phyloP scores from a whole-genome alignment of 345 rosid species.

The Linum tenue region DNA sequence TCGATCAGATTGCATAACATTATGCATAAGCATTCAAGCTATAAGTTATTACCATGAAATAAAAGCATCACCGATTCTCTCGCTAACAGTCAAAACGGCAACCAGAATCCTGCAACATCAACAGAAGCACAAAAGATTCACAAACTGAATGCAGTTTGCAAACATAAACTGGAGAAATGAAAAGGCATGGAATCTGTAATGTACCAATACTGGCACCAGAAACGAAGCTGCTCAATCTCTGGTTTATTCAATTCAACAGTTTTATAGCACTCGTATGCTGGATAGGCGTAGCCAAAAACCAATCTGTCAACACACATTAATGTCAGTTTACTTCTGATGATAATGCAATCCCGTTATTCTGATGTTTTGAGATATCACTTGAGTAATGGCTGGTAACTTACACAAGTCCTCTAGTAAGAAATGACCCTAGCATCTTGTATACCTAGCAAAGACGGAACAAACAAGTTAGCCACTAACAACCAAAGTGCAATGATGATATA shows the following conservation, averaged over 20 bases:
- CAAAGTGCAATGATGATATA: neutral
- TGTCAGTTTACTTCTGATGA: neutral
- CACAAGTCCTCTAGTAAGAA: slow-evolving; percentile 8
- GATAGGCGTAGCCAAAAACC: slow-evolving; percentile 54
- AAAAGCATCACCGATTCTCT: slow-evolving; percentile 54
- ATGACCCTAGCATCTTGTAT: slow-evolving; percentile 1
- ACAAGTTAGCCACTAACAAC: neutral
- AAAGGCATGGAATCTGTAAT: neutral
- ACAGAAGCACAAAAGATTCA: neutral
- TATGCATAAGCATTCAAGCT: neutral
- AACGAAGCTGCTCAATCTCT: slow-evolving; percentile 49
- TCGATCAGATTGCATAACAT: neutral
- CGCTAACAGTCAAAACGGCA: slow-evolving; percentile 48
- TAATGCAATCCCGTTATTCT: neutral
- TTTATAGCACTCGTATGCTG: slow-evolving; percentile 60
- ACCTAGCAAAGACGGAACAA: neutral
- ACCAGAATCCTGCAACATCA: slow-evolving; percentile 52
- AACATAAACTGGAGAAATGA: neutral
- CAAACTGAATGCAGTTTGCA: neutral
- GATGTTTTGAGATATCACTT: neutral
- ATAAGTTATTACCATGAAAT: slow-evolving; percentile 44
- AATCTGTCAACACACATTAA: slow-evolving; percentile 24
- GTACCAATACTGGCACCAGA: slow-evolving; percentile 65
- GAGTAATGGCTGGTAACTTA: neutral
- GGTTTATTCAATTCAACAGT: slow-evolving; percentile 51